A percentile compares a stretch with the other conserved stretches of the same genome.
These are phyloP conservation scores for Syncephalastrum racemosum DNA, from an alignment of 371 early-diverging fungal genomes.

Conservation along the genomic window DNA sequence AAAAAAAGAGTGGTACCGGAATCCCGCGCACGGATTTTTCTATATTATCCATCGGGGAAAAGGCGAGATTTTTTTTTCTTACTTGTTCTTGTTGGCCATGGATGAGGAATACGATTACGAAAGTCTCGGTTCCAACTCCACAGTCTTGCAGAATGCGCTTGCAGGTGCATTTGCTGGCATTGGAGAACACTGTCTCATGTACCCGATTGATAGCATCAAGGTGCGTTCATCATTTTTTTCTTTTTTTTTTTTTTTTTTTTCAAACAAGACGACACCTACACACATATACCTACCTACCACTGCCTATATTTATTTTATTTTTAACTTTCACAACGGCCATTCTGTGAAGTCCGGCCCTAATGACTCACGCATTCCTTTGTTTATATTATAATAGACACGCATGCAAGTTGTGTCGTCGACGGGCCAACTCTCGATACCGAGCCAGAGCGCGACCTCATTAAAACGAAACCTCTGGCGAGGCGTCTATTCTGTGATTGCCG, in stretches of 20 bases:
- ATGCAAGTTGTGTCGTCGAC: slow-evolving; percentile 37
- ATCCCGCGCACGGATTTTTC: too few species aligned
- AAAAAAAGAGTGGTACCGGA: too few species aligned
- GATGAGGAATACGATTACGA: slow-evolving; percentile 81
- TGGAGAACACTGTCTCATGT: slow-evolving; percentile 94
- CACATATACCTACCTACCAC: too few species aligned
- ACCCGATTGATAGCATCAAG: slow-evolving; percentile 93
- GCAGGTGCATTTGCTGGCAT: slow-evolving; percentile 97
- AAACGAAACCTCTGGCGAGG: slow-evolving; percentile 84
- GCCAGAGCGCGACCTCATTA: slow-evolving; percentile 10
- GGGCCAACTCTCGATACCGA: background rate
- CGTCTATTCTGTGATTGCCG: slow-evolving; percentile 86
- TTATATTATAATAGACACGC: slow-evolving; percentile 33
- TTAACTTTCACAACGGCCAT: too few species aligned
- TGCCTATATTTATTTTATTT: too few species aligned
- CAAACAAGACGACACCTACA: slow-evolving; percentile 4
- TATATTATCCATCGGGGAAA: too few species aligned
- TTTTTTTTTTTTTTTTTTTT: background rate
- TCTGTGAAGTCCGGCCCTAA: background rate
- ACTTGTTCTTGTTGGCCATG: background rate
- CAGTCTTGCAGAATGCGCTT: slow-evolving; percentile 76
- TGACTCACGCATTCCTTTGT: slow-evolving; percentile 1
- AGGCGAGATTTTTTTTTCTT: too few species aligned
- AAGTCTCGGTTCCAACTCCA: slow-evolving; percentile 77
- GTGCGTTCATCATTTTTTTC: slow-evolving; percentile 40